Evolutionary conservation across 192 early-diverging fungal genomes (phyloP).

Genomic region (Linnemannia hyalina): DNA sequence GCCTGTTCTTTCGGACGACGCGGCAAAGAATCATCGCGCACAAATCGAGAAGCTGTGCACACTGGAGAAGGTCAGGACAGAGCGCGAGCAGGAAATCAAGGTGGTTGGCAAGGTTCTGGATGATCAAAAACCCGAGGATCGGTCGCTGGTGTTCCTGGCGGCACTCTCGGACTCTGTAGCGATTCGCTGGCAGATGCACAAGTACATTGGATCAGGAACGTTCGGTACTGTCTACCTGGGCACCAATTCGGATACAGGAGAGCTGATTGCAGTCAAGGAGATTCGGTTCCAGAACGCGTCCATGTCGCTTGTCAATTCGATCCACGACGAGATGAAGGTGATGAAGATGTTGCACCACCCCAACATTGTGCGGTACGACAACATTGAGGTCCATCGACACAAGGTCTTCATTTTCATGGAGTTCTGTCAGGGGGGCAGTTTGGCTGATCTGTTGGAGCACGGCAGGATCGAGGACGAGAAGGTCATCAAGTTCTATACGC

Average conservation of each 20-base stretch:
- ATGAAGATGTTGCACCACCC: conserved; percentile 91
- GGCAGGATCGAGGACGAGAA: conserved; percentile 84
- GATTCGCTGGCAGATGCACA: conserved; percentile 88
- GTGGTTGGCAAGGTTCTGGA: conserved; percentile 86
- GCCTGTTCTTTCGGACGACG: conserved; percentile 56
- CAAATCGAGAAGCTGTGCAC: conserved; percentile 57
- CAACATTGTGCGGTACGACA: conserved; percentile 92
- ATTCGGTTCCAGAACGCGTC: conserved; percentile 85
- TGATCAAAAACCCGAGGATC: conserved; percentile 80
- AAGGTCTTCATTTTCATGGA: conserved; percentile 95
- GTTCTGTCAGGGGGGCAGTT: conserved; percentile 83
- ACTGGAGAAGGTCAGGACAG: conserved; percentile 64
- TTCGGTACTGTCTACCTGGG: conserved; percentile 91
- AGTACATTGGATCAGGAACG: conserved; percentile 87
- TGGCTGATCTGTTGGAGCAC: conserved; percentile 82
- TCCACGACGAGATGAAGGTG: conserved; percentile 93
- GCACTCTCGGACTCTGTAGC: conserved; percentile 83
- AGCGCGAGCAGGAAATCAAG: conserved; percentile 63
- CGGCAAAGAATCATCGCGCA: conserved; percentile 15
- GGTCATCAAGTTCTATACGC: conserved; percentile 77
- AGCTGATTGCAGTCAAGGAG: conserved; percentile 94
- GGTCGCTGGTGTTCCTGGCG: conserved; percentile 82
- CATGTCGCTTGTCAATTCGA: conserved; percentile 73
- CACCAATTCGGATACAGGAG: conserved; percentile 85
- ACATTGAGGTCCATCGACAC: conserved; percentile 92